Evolutionary conservation across 768 basidiomycete species (phyloP).

Genomic region (Termitomyces sp.): DNA sequence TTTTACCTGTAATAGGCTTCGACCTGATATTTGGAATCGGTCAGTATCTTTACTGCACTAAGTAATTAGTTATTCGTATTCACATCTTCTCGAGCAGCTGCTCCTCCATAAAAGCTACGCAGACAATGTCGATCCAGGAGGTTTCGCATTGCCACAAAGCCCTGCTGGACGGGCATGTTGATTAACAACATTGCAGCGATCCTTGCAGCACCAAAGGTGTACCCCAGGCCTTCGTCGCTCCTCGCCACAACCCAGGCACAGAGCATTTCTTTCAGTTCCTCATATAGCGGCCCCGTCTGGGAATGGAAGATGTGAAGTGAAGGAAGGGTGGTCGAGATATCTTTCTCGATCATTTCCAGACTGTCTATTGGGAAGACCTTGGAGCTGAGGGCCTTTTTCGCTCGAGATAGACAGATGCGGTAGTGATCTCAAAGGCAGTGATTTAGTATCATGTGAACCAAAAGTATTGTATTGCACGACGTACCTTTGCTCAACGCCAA

Average conservation of each 20-base stretch:
- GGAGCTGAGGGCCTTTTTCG: slow-evolving; percentile 60
- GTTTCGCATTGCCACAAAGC: slow-evolving; percentile 82
- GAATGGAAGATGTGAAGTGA: slow-evolving; percentile 76
- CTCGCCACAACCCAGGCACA: slow-evolving; percentile 86
- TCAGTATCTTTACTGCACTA: slow-evolving; percentile 1
- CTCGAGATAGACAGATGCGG: slow-evolving; percentile 65
- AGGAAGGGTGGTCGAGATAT: slow-evolving; percentile 70
- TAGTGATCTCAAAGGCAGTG: slow-evolving; percentile 51
- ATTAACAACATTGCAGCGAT: slow-evolving; percentile 85
- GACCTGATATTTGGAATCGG: slow-evolving; percentile 44
- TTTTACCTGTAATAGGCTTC: slow-evolving; percentile 86
- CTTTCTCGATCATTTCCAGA: slow-evolving; percentile 63
- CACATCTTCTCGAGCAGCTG: slow-evolving; percentile 71
- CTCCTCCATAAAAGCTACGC: slow-evolving; percentile 78
- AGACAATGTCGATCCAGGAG: slow-evolving; percentile 80
- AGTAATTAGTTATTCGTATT: slow-evolving; percentile 23
- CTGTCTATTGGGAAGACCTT: slow-evolving; percentile 64
- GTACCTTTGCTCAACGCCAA: slow-evolving; percentile 79
- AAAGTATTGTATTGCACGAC: slow-evolving; percentile 5
- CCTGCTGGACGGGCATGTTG: slow-evolving; percentile 71
- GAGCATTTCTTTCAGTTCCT: slow-evolving; percentile 78
- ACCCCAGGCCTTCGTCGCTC: slow-evolving; percentile 77
- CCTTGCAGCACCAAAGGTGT: slow-evolving; percentile 61
- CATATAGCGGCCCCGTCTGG: slow-evolving; percentile 72
- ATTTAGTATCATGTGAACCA: slow-evolving; percentile 2